Percentiles rank a stretch among this genome's conserved stretches.
phyloP scores from a whole-genome alignment of 2,329 filamentous ascomycete species.

The Neofusicoccum cordaticola region DNA sequence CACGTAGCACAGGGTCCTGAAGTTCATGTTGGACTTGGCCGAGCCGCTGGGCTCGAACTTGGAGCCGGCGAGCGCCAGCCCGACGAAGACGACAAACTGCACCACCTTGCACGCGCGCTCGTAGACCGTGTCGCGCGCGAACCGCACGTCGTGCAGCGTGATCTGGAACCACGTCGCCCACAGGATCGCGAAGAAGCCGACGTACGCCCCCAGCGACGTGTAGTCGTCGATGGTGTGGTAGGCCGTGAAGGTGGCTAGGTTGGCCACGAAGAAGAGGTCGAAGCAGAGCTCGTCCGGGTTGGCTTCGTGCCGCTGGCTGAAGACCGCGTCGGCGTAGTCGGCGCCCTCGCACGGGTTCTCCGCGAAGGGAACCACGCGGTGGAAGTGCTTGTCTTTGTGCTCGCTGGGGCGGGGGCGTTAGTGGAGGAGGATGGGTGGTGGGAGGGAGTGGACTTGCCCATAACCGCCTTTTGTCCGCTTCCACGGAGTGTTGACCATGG shows the following conservation, averaged over 20 bases:
- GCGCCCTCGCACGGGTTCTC: constrained; percentile 36
- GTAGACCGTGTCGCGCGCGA: constrained; percentile 37
- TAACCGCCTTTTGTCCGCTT: not conserved
- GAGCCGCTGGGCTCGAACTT: constrained; percentile 30
- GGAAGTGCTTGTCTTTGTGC: constrained; percentile 24
- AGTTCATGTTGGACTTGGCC: constrained; percentile 25
- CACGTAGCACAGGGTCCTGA: constrained; percentile 34
- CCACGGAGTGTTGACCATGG: constrained; percentile 4
- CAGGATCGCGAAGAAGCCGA: constrained; percentile 39
- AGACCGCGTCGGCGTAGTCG: constrained; percentile 34
- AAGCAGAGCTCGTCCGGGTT: constrained; percentile 39
- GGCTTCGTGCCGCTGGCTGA: constrained; percentile 39
- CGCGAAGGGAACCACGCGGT: constrained; percentile 34
- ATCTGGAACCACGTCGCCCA: constrained; percentile 41
- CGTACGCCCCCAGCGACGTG: constrained; percentile 33
- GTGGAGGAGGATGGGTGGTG: not conserved
- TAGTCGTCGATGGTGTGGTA: constrained; percentile 38
- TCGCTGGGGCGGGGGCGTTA: not conserved
- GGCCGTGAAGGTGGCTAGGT: constrained; percentile 39
- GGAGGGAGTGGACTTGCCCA: not conserved
- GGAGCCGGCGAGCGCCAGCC: constrained; percentile 35
- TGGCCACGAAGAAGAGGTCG: constrained; percentile 34
- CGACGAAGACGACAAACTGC: constrained; percentile 38
- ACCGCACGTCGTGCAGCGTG: constrained; percentile 40
- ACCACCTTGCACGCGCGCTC: constrained; percentile 37